Base-by-base conservation (phyloP, 2,329 filamentous ascomycete species). In the Lachnellula hyalina region DNA sequence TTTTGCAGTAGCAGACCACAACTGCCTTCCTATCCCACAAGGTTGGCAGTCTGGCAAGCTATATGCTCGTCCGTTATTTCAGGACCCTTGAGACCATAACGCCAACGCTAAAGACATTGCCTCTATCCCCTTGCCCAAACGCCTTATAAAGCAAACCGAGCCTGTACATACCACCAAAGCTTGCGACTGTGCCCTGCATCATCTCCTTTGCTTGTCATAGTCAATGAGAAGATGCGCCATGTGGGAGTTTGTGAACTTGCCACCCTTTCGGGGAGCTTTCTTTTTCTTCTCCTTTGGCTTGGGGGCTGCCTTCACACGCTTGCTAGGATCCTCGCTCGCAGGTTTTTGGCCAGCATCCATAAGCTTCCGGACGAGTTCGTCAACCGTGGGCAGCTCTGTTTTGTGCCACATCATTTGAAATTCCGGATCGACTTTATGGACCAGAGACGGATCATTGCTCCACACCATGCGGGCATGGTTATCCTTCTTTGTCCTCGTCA, bases 401-500 rank as follows among this genome's bases (percentile, higher is more conserved):
- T 87, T 87, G 60, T 86, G 80, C 91, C 92, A 99, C 74, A 93
- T 87, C 56, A 77, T 75, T 70, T 86, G 81, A 71, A 97, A 96
- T 70, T 96, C 90, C 8, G 81, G 74, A 67, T 96, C 91, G 63
- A 97, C 85, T 36, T 75, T 70, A 68, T 91, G 81, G 65, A 85
- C 82, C 51, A 96, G 80, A 12, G 84, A 86, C 14, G 90, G 82
- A 65, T 96, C 90, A 71, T 99, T 90, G 51, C 86, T 80, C 90
- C 92, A 97, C 51, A 99, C 85, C 75, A 87, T 89, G 65, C 86
- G 85, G 1, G 93, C 86, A 63, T 89, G 82, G 67, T 89, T 87
- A 70, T 97, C 93, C 75, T 97, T 97, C 74, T 94, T 95, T 53
- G 92, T 92, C 58, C 92, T 84, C 21, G 90, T 88, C 5, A 96